Percentiles rank a stretch among this genome's conserved stretches.
phyloP scores from a whole-genome alignment of 2,329 filamentous ascomycete species.

The Fusarium falciforme region DNA sequence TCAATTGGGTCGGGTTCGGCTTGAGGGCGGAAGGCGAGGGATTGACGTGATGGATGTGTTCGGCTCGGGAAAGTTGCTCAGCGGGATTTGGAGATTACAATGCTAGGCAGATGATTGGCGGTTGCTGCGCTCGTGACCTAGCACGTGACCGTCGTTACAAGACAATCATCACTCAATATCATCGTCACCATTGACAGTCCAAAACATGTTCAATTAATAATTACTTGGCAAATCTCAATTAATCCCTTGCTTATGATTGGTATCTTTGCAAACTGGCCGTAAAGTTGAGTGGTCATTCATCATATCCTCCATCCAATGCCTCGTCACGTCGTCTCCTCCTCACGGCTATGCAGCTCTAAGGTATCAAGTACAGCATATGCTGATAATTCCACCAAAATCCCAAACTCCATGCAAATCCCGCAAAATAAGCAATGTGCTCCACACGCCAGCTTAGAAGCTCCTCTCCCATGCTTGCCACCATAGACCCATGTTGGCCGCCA shows the following conservation, averaged over 20 bases:
- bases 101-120: slow-evolving; percentile 52
- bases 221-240: background rate
- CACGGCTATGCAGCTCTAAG: slow-evolving; percentile 22
- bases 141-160: slow-evolving; percentile 44
- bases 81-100: slow-evolving; percentile 57
- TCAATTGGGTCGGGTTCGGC: slow-evolving; percentile 41
- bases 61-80: slow-evolving; percentile 47
- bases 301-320: slow-evolving; percentile 16
- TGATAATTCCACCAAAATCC: slow-evolving; percentile 10
- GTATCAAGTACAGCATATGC: slow-evolving; percentile 13
- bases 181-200: background rate
- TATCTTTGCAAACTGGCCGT: background rate
- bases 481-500: slow-evolving; percentile 89
- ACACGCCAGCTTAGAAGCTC: slow-evolving; percentile 49
- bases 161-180: slow-evolving; percentile 2
- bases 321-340: slow-evolving; percentile 37
- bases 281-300: slow-evolving; percentile 20
- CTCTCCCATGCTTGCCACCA: slow-evolving; percentile 93
- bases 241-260: background rate
- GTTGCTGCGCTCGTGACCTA: slow-evolving; percentile 34
- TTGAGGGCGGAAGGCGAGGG: slow-evolving; percentile 42
- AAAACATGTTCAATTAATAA: background rate
- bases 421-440: background rate
- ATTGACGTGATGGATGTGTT: slow-evolving; percentile 46
- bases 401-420: slow-evolving; percentile 24